Percentiles rank a stretch among this genome's conserved stretches.
Conservation (phyloP, 371 early-diverging fungal species). For the Mortierella sp. region DNA sequence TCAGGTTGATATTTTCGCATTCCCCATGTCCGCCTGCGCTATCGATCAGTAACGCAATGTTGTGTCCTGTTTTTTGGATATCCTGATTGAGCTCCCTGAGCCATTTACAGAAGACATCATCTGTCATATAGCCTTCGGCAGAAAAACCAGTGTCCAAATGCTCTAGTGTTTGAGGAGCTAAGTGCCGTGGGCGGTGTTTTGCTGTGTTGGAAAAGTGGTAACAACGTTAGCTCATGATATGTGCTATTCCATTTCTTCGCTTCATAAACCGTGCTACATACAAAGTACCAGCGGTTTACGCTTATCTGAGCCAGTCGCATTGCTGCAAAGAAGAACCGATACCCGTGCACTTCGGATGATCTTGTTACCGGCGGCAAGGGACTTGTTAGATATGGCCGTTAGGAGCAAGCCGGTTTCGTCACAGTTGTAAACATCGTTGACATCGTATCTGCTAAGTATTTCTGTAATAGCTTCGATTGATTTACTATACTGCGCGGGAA, state of each 20-base stretch:
- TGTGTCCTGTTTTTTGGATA: background rate
- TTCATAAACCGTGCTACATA: background rate
- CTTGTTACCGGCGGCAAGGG: conserved; percentile 5
- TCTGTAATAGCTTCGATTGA: background rate
- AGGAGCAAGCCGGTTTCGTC: conserved; percentile 15
- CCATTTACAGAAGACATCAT: conserved; percentile 1
- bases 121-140: conserved; percentile 7
- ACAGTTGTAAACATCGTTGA: conserved; percentile 11
- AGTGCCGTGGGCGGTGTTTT: background rate
- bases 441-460: background rate
- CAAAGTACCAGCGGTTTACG: background rate
- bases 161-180: background rate
- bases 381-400: conserved; percentile 10
- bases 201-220: background rate
- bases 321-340: conserved; percentile 12
- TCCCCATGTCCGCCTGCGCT: conserved; percentile 14
- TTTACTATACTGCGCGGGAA: background rate
- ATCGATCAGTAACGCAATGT: conserved; percentile 4
- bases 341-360: background rate
- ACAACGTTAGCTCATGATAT: background rate
- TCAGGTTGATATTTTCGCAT: background rate
- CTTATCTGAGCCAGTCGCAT: conserved; percentile 4
- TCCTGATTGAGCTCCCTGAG: background rate
- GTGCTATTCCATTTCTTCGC: background rate
- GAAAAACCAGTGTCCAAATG: background rate